Percentiles rank a stretch among this genome's conserved stretches.
These are phyloP conservation scores for Colletotrichum spinosum DNA, from an alignment of 2,329 filamentous ascomycete genomes.

Conservation along the genomic window DNA sequence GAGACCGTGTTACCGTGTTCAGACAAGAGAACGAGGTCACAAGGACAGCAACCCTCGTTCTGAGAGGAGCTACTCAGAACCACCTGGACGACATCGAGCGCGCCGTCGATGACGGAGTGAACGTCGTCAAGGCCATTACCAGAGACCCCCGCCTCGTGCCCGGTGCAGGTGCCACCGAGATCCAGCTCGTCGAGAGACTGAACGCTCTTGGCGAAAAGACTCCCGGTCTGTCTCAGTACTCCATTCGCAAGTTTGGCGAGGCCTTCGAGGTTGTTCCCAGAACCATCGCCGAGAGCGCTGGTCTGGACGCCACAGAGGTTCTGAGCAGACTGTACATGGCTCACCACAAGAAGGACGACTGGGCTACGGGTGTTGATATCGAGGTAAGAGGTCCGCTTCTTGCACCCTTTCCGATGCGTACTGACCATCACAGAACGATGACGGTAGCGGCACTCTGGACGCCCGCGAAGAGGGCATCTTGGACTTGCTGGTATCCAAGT, in stretches of 20 bases:
- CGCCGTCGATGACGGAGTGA: slow-evolving; percentile 97
- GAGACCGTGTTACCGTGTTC: slow-evolving; percentile 98
- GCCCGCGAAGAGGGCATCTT: slow-evolving; percentile 90
- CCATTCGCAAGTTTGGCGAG: slow-evolving; percentile 97
- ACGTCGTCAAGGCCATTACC: slow-evolving; percentile 98
- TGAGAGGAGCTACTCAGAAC: slow-evolving; percentile 96
- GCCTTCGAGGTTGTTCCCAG: slow-evolving; percentile 97
- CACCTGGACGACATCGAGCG: slow-evolving; percentile 97
- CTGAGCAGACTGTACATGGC: slow-evolving; percentile 92
- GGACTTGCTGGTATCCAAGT: slow-evolving; percentile 91
- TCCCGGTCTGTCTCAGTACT: slow-evolving; percentile 91
- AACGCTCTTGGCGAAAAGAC: slow-evolving; percentile 92
- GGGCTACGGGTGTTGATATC: slow-evolving; percentile 93
- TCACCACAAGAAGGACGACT: slow-evolving; percentile 88
- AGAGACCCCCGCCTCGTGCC: slow-evolving; percentile 91
- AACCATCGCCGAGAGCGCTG: slow-evolving; percentile 93
- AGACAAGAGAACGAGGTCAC: slow-evolving; percentile 94
- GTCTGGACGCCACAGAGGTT: slow-evolving; percentile 96
- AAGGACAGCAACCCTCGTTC: slow-evolving; percentile 91
- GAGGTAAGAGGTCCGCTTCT: slow-evolving; percentile 65
- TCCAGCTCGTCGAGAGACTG: slow-evolving; percentile 93
- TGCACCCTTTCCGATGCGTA: not conserved
- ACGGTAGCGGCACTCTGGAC: slow-evolving; percentile 84
- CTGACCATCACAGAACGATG: slow-evolving; percentile 69
- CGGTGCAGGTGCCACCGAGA: slow-evolving; percentile 93